A percentile compares a stretch with the other conserved stretches of the same genome.
phyloP scores from a whole-genome alignment of 177 flowering plant genomes.

The Vitis hybrid region DNA sequence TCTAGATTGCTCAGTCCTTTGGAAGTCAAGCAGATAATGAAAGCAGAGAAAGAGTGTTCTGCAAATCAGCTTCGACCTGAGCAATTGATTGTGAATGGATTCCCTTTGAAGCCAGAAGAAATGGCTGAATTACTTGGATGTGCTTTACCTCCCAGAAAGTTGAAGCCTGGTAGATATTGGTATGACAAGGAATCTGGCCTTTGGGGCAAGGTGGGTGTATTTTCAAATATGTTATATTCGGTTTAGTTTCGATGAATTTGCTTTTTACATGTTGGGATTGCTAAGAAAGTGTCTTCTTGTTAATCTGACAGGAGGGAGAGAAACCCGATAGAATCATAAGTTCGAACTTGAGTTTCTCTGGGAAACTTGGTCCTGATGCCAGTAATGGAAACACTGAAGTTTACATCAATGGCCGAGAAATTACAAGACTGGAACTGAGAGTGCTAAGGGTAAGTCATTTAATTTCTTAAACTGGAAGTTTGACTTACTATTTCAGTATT shows the following conservation, averaged over 20 bases:
- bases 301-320: constrained; percentile 80
- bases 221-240: background rate
- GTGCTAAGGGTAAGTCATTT: constrained; percentile 64
- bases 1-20: constrained; percentile 78
- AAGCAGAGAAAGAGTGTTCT: constrained; percentile 92
- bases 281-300: constrained; percentile 1
- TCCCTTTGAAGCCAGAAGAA: constrained; percentile 78
- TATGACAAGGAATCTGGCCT: constrained; percentile 98
- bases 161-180: constrained; percentile 99
- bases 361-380: constrained; percentile 78
- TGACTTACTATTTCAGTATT: background rate
- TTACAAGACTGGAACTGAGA: constrained; percentile 82
- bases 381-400: constrained; percentile 95
- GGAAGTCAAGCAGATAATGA: constrained; percentile 95
- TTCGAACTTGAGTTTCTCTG: constrained; percentile 87
- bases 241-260: background rate
- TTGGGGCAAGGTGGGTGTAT: constrained; percentile 89
- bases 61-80: constrained; percentile 99
- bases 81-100: constrained; percentile 83
- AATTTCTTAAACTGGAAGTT: background rate
- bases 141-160: constrained; percentile 77
- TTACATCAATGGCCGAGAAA: constrained; percentile 90
- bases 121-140: constrained; percentile 86
- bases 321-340: constrained; percentile 86
- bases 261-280: background rate